Base-by-base conservation (phyloP, 306 rosid species). In the Trifolium subterraneum region DNA sequence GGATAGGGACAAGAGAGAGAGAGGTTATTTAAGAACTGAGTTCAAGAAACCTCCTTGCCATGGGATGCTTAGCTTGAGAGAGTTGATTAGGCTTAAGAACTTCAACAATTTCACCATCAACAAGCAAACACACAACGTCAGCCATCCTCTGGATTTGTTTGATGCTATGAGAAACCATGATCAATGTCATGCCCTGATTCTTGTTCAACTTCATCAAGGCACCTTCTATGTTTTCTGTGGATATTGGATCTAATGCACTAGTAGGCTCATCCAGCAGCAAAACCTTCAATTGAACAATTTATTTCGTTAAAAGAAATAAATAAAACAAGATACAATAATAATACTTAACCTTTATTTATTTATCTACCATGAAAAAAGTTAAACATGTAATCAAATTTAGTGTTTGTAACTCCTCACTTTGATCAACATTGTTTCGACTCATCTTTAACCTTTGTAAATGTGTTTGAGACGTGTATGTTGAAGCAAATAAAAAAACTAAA, bases 191-290 rank as follows among this genome's bases (percentile, higher is more conserved):
- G 44, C 90, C 96, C 61, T 51, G 63, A 58, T 73, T 94, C 86
- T 84, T 76, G 86, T 91, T 91, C 81, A 94, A 84, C 86, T 91
- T 91, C 87, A 90, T 23, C 8, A 94, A 70, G 12, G 89, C 96
- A 22, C 77, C 89, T 81, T 94, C 98, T 64, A 94, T 87, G 82
- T 91, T 88, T 71, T 91, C 96, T 0, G 96, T 94, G 0, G 97
- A 91, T 69, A 94, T 90, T 54, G 97, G 98, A 82, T 91, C 98
- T 70, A 94, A 80, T 4, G 98, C 95, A 78, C 98, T 94, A 2
- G 98, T 94, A 3, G 98, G 97, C 81, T 91, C 97, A 58, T 94
- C 98, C 69, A 91, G 82, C 72, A 94, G 80, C 80, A 94, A 83
- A 78, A 94, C 96, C 98, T 29, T 27, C 31, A n/a, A n/a, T n/a